phyloP scores from a whole-genome alignment of 495 filamentous ascomycete genomes.

The Bathelium albidoporum region DNA sequence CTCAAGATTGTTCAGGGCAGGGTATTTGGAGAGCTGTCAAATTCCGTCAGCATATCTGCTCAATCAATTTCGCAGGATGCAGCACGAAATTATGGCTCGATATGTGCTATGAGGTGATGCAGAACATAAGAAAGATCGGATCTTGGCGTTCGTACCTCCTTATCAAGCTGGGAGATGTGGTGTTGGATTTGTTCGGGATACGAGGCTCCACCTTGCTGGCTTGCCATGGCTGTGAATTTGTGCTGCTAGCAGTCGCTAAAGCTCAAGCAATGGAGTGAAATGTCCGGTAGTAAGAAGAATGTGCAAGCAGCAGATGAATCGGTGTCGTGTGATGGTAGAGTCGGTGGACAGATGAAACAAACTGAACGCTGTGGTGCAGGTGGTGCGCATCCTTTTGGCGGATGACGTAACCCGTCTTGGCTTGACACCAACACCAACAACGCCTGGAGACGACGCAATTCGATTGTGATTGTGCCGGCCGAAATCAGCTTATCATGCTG shows the following conservation, averaged over 20 bases:
- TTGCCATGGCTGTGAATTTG: slow-evolving; percentile 47
- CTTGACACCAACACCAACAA: neutral
- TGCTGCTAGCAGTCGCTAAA: neutral
- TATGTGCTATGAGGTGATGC: neutral
- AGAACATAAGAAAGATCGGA: neutral
- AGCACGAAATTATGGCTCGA: neutral
- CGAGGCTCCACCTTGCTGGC: slow-evolving; percentile 42
- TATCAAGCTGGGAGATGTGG: slow-evolving; percentile 84
- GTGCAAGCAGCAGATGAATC: neutral
- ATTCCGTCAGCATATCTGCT: slow-evolving; percentile 5
- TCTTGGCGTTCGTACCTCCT: slow-evolving; percentile 61
- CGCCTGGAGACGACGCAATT: neutral
- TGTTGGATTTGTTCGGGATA: slow-evolving; percentile 62
- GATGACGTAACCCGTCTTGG: slow-evolving; percentile 1
- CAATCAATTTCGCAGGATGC: slow-evolving; percentile 13
- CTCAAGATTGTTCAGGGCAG: slow-evolving; percentile 89
- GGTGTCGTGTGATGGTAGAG: neutral
- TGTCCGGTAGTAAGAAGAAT: slow-evolving; percentile 5
- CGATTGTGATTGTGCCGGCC: neutral
- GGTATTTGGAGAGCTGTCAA: slow-evolving; percentile 88
- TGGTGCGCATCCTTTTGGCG: neutral
- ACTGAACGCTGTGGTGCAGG: neutral
- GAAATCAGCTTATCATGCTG: neutral
- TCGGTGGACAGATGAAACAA: neutral
- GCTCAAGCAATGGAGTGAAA: neutral